Base-by-base conservation (phyloP, 2,329 filamentous ascomycete species). In the Pseudocercospora cruenta region DNA sequence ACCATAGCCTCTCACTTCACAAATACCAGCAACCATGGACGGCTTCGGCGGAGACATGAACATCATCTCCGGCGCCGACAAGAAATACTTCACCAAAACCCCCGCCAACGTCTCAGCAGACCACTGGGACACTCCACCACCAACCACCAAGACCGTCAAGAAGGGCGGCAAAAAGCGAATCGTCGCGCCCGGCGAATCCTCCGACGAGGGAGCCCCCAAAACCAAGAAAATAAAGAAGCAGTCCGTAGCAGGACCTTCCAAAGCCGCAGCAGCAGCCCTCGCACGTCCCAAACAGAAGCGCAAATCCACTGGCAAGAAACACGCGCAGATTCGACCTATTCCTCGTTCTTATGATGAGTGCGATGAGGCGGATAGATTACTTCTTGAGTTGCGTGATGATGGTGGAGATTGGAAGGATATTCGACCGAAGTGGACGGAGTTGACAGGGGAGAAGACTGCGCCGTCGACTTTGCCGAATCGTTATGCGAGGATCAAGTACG, bases 391-490 rank as follows among this genome's bases (percentile, higher is more conserved):
- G 72, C 70, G 75, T 36, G 73, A 77, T 31, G 68, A 61, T 47
- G 70, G 70, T 7, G 54, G 51, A 1, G 65, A 69, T 24, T 78
- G 76, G 76, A 61, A 66, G 12, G 64, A 69, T 7, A 75, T 77
- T 60, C 71, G 72, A 22, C 58, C 55, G 4, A 60, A 61, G 43
- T 77, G 73, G 69, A 67, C 69, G 24, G 69, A 72, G 28, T 28
- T 75, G 39, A 80, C 78, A 1, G 78, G 78, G 0, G 72, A 77
- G 60, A 67, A 68, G 6, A 74, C 78, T 14, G 79, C 74, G 1
- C 65, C 63, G 2, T 76, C 75, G 16, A 81, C 80, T 0, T 67
- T 82, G 16, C 75, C 76, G 5, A 78, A 78, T 61, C 75, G 81
- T 9, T 81, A 81, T 63, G 69, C 67, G 39, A 55, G 65, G n/a